Evolutionary conservation across 805 yeast genomes (phyloP), one percentile per base, ranked within the genome.

Genomic region (Zygosaccharomyces kombuchaensis): DNA sequence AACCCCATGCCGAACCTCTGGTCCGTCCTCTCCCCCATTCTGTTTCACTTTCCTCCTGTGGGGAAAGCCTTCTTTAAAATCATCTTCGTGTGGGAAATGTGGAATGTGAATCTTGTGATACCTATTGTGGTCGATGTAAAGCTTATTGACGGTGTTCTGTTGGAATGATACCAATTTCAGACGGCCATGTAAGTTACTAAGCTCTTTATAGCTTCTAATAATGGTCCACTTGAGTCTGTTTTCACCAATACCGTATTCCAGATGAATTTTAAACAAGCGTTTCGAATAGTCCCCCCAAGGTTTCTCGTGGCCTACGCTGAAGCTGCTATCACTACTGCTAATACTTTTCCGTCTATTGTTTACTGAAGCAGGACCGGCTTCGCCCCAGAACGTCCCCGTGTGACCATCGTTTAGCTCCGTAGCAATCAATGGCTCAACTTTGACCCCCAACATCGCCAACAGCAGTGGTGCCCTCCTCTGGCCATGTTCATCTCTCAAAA

Each of bases 201-300:
- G 71, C 51, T 89, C 96, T 55, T 81, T 79, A 39, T 82, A 78
- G 17, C 80, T 83, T 56, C 83, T 84, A 23, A 79, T 73, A 6
- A 93, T 77, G 1, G 82, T 71, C 99, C 99, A 93, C 55, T 78
- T 78, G 55, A 89, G 69, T 44, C 89, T 68, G 45, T 82, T 78
- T 5, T 80, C 77, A 1, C 96, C 96, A 26, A 89, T 78, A 6
- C 98, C 99, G 59, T 93, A 93, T 60, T 90, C 96, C 36, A 93
- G 70, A 40, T 84, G 86, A n/a, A 93, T 69, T 48, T 77, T 72
- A 54, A 77, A 84, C 44, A 47, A 29, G 9, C 72, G 75, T 46
- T 66, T 63, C 38, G 69, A 71, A n/a, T 47, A 52, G 25, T 49
- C 54, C 10, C 54, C 54, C 5, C 50, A 38, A 4, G 41, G 34